A percentile compares a stretch with the other conserved stretches of the same genome.
Evolutionary conservation across 192 early-diverging fungal genomes (phyloP).

Genomic region (Tieghemiomyces parasiticus): DNA sequence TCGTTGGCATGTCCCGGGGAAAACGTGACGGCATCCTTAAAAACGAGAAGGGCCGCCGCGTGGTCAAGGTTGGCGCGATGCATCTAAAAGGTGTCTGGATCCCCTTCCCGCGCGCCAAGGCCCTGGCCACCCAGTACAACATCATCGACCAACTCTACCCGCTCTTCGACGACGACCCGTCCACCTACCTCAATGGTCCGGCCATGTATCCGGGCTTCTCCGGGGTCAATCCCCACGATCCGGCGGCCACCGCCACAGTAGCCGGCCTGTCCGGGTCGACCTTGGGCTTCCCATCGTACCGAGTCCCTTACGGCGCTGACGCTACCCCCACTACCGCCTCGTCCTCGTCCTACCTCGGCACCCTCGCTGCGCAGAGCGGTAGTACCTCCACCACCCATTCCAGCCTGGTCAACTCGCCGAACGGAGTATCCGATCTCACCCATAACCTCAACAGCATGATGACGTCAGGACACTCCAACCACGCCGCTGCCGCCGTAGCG

Average conservation of each 20-base stretch:
- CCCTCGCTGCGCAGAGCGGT: background rate
- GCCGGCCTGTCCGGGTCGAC: constrained; percentile 17
- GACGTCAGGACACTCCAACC: too few species aligned
- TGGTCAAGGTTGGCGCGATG: constrained; percentile 79
- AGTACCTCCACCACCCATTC: background rate
- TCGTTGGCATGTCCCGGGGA: constrained; percentile 74
- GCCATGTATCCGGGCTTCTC: constrained; percentile 26
- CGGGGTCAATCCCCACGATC: background rate
- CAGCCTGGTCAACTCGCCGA: background rate
- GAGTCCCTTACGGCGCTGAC: background rate
- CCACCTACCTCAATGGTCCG: constrained; percentile 40
- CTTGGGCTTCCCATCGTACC: background rate
- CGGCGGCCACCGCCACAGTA: constrained; percentile 9
- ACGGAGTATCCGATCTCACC: background rate
- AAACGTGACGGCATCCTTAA: constrained; percentile 76
- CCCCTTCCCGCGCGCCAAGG: constrained; percentile 45
- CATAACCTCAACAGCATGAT: background rate
- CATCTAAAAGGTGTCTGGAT: constrained; percentile 82
- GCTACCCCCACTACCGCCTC: background rate
- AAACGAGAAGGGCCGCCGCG: constrained; percentile 71
- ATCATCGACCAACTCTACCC: constrained; percentile 58
- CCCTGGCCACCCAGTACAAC: constrained; percentile 53
- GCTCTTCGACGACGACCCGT: constrained; percentile 58
- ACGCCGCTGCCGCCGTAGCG: too few species aligned
- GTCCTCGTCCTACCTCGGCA: background rate